Evolutionary conservation across 257 asterid species (phyloP).

Genomic region (Jacaranda copaia): DNA sequence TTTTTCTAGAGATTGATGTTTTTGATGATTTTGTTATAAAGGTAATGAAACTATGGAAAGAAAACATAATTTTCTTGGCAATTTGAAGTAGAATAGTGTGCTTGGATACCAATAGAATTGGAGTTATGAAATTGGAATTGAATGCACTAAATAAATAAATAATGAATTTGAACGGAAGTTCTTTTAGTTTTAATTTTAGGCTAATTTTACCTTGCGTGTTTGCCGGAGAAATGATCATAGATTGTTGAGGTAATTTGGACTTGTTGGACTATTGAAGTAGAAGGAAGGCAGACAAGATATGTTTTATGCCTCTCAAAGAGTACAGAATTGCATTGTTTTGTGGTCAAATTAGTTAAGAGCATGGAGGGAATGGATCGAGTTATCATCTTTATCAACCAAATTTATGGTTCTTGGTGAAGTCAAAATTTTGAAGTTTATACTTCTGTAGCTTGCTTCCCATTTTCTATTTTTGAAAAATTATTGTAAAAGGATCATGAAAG

Average conservation of each 20-base stretch:
- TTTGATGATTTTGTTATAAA: background rate
- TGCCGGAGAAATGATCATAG: no score
- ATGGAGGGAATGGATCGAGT: conserved; percentile 3
- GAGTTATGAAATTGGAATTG: background rate
- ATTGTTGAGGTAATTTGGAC: no score
- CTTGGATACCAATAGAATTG: background rate
- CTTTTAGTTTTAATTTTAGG: background rate
- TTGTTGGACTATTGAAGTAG: no score
- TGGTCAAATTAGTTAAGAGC: conserved; percentile 8
- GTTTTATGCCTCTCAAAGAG: no score
- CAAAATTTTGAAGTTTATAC: background rate
- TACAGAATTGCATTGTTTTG: background rate
- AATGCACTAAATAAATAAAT: no score
- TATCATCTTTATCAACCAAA: background rate
- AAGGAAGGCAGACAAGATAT: no score
- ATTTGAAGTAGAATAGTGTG: background rate
- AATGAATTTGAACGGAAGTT: background rate
- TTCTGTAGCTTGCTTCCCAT: background rate
- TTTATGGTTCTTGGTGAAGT: no score
- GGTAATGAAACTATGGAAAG: background rate
- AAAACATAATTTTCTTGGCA: background rate
- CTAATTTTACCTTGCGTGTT: background rate
- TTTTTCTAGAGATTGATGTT: background rate
- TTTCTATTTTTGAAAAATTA: background rate
- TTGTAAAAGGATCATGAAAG: background rate